Evolutionary conservation across 2,329 filamentous ascomycete genomes (phyloP).

Genomic region (Remersonia thermophila): DNA sequence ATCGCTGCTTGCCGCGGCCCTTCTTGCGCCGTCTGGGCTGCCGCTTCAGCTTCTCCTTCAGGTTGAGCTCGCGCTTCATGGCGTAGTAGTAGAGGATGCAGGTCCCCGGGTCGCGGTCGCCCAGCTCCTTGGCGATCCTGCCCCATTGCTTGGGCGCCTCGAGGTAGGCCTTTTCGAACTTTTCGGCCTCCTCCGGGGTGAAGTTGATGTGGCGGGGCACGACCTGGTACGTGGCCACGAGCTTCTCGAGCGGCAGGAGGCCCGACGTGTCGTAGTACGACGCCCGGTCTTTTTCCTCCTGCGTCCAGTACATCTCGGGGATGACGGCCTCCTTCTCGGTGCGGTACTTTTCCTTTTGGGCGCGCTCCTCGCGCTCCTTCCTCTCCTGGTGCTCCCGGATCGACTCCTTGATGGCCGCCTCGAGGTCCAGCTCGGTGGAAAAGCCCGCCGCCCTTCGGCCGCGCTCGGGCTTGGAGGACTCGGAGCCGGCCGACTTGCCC

Average conservation of each 20-base stretch:
- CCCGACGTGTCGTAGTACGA: constrained; percentile 56
- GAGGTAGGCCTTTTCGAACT: constrained; percentile 63
- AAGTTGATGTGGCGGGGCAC: constrained; percentile 65
- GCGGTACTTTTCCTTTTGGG: constrained; percentile 57
- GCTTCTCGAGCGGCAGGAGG: constrained; percentile 49
- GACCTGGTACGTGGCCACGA: constrained; percentile 59
- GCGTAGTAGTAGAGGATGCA: constrained; percentile 82
- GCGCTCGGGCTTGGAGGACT: constrained; percentile 45
- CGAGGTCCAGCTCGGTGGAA: constrained; percentile 60
- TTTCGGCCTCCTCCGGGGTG: constrained; percentile 53
- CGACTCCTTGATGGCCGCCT: constrained; percentile 60
- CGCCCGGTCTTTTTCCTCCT: constrained; percentile 44
- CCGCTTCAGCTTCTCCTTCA: constrained; percentile 63
- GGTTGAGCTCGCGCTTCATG: constrained; percentile 60
- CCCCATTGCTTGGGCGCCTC: constrained; percentile 76
- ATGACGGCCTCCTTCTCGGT: constrained; percentile 67
- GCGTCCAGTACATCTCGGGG: constrained; percentile 55
- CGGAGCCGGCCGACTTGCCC: constrained; percentile 31
- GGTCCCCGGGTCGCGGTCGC: constrained; percentile 58
- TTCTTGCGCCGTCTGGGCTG: constrained; percentile 48
- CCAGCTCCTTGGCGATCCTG: constrained; percentile 56
- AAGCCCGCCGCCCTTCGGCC: constrained; percentile 39
- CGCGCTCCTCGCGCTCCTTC: constrained; percentile 51
- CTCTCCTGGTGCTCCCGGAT: constrained; percentile 58
- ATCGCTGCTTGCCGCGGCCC: constrained; percentile 45